phyloP scores from a whole-genome alignment of 1,284 basidiomycete species.

The Termitomyces sp. region DNA sequence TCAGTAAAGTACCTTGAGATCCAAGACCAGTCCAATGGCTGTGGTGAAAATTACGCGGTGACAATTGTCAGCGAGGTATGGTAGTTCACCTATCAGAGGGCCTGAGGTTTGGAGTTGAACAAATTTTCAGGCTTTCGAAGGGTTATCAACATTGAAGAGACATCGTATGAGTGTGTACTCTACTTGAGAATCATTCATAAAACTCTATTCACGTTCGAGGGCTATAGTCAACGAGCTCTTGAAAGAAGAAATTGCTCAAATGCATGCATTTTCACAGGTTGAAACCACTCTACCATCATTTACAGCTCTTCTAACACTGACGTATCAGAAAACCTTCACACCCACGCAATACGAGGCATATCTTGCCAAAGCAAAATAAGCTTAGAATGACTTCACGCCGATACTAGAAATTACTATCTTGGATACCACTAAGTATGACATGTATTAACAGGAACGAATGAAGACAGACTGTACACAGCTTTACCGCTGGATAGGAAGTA shows the following conservation, averaged over 20 bases:
- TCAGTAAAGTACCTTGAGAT: slow-evolving; percentile 64
- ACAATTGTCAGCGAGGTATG: slow-evolving; percentile 70
- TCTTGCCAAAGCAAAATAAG: slow-evolving; percentile 4
- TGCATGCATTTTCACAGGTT: slow-evolving; percentile 85
- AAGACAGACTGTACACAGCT: background rate
- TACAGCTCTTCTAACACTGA: slow-evolving; percentile 1
- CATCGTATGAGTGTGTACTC: slow-evolving; percentile 56
- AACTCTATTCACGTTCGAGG: background rate
- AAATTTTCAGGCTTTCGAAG: slow-evolving; percentile 58
- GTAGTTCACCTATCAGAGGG: background rate
- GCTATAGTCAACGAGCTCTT: slow-evolving; percentile 66
- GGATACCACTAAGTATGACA: background rate
- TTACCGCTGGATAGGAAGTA: background rate
- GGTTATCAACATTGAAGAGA: slow-evolving; percentile 66
- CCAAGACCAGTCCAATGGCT: slow-evolving; percentile 70
- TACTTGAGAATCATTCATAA: background rate
- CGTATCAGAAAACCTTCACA: slow-evolving; percentile 65
- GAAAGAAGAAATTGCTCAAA: slow-evolving; percentile 67
- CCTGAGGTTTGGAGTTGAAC: background rate
- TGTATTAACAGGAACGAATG: slow-evolving; percentile 1
- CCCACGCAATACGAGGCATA: slow-evolving; percentile 60
- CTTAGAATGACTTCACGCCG: background rate
- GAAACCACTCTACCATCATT: slow-evolving; percentile 9
- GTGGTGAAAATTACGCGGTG: slow-evolving; percentile 71
- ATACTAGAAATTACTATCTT: background rate